phyloP scores from a whole-genome alignment of 108 stramenopile genomes.

The Nannochloropsis granulata region DNA sequence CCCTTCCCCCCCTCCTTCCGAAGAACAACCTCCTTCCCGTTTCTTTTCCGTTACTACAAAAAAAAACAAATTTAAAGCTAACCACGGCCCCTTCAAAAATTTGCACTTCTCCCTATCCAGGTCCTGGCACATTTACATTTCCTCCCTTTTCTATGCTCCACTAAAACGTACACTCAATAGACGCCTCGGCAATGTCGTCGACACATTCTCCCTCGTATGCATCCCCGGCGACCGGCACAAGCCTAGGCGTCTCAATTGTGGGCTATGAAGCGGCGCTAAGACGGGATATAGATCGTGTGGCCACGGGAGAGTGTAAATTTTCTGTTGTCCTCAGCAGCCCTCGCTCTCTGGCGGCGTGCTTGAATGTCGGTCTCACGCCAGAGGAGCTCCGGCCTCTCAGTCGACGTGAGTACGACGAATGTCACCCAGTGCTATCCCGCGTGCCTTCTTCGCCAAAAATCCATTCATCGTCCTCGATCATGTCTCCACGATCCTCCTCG shows the following conservation, averaged over 20 bases:
- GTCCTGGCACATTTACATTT: no score
- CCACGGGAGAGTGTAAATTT: not conserved
- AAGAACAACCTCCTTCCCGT: no score
- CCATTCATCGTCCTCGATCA: not conserved
- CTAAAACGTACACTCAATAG: no score
- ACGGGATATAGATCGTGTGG: not conserved
- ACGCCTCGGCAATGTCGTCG: no score
- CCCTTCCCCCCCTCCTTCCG: no score
- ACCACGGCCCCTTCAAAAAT: no score
- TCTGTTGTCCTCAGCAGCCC: not conserved
- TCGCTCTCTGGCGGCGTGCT: not conserved
- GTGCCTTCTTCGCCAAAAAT: not conserved
- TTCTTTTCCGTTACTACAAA: no score
- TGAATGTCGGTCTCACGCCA: not conserved
- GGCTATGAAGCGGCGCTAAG: not conserved
- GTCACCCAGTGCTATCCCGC: not conserved
- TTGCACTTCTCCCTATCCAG: no score
- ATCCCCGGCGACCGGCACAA: no score
- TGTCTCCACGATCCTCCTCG: not conserved
- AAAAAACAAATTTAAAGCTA: no score
- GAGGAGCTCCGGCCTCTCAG: not conserved
- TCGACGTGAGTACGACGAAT: not conserved
- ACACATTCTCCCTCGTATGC: no score
- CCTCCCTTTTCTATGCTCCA: no score
- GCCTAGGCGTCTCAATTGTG: not conserved